Base-by-base conservation (phyloP, 352 stramenopile genomes). In the Globisporangium parvum region DNA sequence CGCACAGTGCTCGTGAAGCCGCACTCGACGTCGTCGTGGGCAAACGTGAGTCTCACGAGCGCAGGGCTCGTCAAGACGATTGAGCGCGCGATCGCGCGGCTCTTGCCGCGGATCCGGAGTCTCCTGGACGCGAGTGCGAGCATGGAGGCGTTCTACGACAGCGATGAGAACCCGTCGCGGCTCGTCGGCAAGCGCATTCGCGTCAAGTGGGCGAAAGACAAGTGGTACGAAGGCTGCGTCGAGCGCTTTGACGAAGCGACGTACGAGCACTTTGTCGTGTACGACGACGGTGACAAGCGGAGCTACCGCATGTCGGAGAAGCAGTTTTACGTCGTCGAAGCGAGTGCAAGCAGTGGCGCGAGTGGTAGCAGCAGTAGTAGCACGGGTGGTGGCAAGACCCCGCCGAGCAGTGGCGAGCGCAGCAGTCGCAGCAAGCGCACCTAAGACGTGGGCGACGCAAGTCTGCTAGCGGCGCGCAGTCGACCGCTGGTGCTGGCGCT, bases 271-370 rank as follows among this genome's bases (percentile, higher is more conserved):
- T 76, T 84, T 39, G 80, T 95, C 26, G 66, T 75, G 40, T 95
- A 95, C 59, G 84, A 95, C 59, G 86, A 95, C 41, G 86, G 86
- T 47, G 86, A 95, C 66, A 80, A 87, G 67, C 77, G 85, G 21
- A 87, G 80, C 50, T 95, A 95, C 53, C 84, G 85, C 56, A 95
- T 95, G 84, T 87, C 82, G 6, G 86, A 95, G 51, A 95, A 94
- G 45, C 70, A 90, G 10, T 95, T 95, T 55, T 91, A 91, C 57
- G 74, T 93, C 21, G 74, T 91, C 49, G 65, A 85, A 45, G 39
- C 18, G 39, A 45, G 11, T 42, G 12, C 37, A 42, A 42, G n/a
- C n/a, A n/a, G 15, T 18, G 14, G 39, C 18, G 39, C 37, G 42
- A 63, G 39, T n/a, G 14, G 26, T 24, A 44, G 42, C 28, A 20